A percentile compares a stretch with the other conserved stretches of the same genome.
Conservation (phyloP, 345 rosid species). For the Populus alba region DNA sequence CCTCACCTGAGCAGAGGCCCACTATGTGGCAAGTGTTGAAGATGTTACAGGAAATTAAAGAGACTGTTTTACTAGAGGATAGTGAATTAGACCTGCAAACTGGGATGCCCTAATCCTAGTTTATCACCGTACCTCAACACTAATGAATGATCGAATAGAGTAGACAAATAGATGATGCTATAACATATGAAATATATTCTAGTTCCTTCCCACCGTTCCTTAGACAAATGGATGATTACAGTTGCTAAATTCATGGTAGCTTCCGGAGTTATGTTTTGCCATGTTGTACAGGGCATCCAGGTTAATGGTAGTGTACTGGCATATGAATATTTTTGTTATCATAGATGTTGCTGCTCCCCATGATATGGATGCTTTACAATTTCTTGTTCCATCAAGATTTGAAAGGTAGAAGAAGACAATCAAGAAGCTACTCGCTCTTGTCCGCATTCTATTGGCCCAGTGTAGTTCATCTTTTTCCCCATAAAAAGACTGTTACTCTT, state of each 20-base stretch:
- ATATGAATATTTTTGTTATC: not conserved
- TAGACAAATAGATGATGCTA: not conserved
- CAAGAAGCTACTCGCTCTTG: too few species aligned
- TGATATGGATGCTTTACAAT: not conserved
- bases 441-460: not conserved
- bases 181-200: not conserved
- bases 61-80: slow-evolving; percentile 57
- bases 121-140: not conserved
- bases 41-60: slow-evolving; percentile 90
- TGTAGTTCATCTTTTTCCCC: not conserved
- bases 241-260: not conserved
- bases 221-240: not conserved
- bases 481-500: not conserved
- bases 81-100: slow-evolving; percentile 38
- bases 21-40: slow-evolving; percentile 96
- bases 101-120: slow-evolving; percentile 20
- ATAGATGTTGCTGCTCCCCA: not conserved
- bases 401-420: not conserved
- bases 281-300: not conserved
- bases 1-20: slow-evolving; percentile 84
- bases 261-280: not conserved
- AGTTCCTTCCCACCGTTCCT: too few species aligned
- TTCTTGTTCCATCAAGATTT: not conserved
- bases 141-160: not conserved
- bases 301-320: not conserved